A percentile compares a stretch with the other conserved stretches of the same genome.
phyloP scores from a whole-genome alignment of 169 alveolate genomes.

The Babesia bovis region DNA sequence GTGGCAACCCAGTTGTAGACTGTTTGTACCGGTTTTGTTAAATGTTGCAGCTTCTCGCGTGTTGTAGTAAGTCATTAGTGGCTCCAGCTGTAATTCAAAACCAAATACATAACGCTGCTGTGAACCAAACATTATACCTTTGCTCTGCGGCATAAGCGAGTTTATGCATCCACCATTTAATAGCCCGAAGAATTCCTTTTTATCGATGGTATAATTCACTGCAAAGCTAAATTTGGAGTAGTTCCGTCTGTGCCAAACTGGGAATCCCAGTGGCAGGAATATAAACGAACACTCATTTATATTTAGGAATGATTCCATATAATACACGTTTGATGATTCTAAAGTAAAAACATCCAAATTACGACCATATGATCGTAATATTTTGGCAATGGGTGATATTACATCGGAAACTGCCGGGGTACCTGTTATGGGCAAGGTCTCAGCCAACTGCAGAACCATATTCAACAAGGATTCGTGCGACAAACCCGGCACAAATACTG shows the following conservation, averaged over 20 bases:
- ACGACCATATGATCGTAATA: not conserved
- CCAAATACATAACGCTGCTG: constrained; percentile 51
- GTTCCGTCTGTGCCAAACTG: constrained; percentile 17
- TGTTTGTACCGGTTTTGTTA: not conserved
- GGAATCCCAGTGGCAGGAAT: constrained; percentile 32
- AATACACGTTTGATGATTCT: not conserved
- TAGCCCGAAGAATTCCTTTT: constrained; percentile 21
- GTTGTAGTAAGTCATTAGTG: constrained; percentile 19
- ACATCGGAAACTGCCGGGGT: not conserved
- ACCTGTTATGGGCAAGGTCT: not conserved
- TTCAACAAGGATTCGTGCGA: constrained; percentile 8
- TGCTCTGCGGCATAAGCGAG: constrained; percentile 16
- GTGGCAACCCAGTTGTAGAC: constrained; percentile 23
- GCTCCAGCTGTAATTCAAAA: constrained; percentile 51
- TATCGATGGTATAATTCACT: constrained; percentile 22
- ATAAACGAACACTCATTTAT: constrained; percentile 6
- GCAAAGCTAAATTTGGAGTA: constrained; percentile 32
- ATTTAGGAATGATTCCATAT: constrained; percentile 31
- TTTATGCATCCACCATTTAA: constrained; percentile 50
- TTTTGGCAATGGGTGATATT: not conserved
- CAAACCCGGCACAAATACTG: constrained; percentile 3
- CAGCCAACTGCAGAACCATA: constrained; percentile 12
- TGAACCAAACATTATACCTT: constrained; percentile 19
- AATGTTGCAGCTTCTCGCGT: not conserved
- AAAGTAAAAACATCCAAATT: not conserved